Evolutionary conservation across 257 asterid genomes (phyloP), one percentile per base, ranked within the genome.

Genomic region (Gentiana dahurica): DNA sequence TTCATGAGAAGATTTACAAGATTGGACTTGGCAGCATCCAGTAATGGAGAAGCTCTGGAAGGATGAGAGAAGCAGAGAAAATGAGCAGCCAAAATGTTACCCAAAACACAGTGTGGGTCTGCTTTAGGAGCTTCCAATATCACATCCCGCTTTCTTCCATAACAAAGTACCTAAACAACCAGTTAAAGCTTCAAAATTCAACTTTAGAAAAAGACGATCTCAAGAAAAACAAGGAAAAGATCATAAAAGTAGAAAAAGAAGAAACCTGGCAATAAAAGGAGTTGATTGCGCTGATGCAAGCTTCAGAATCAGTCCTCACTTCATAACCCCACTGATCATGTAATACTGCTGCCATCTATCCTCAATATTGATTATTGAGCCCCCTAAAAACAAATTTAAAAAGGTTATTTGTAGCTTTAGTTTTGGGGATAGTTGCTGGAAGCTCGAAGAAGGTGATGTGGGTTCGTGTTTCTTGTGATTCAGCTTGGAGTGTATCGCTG

Each of bases 51-150:
- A 64, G 79, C 82, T 48, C 72, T 77, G 43, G 95, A 66, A 65
- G 77, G 64, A 73, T 77, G 81, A 12, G 60, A 24, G 44, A 88
- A 85, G 48, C 58, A 65, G 68, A 91, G 88, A 55, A 59, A 87
- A 70, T 72, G 84, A 12, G 97, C 95, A 8, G 90, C 93, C 77
- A 91, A 78, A 70, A 87, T 78, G 65, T 87, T 91, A 53, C 79
- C 97, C 61, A 87, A 79, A 68, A 91, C 98, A 61, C 98, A 91
- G 34, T 54, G 59, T 15, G 97, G 94, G 75, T 91, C 97, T 64
- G 78, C 74, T 60, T 67, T 73, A 43, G 97, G 86, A 73, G 98
- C 98, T 61, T 78, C 90, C 70, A 91, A 51, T 66, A 91, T 91
- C n/a, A 87, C 90, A 13, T 72, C 64, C 77, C 95, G 76, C 37